A percentile compares a stretch with the other conserved stretches of the same genome.
Evolutionary conservation across 768 basidiomycete genomes (phyloP).

Genomic region (Coprinopsis strossmayeri): DNA sequence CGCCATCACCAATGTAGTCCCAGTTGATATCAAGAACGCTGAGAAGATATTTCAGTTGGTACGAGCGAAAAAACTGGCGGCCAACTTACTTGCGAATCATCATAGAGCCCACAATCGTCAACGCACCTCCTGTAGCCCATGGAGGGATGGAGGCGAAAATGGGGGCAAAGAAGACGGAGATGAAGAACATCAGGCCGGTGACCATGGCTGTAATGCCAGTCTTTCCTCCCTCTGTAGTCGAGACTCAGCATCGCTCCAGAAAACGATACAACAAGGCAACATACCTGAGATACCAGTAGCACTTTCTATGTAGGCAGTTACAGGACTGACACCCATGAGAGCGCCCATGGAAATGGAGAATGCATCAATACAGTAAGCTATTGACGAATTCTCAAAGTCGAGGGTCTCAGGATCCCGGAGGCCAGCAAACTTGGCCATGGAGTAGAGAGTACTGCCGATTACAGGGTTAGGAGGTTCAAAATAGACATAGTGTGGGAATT

Average conservation of each 20-base stretch:
- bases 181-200: slow-evolving; percentile 70
- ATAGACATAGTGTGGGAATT: no score
- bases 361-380: slow-evolving; percentile 80
- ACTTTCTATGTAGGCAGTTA: slow-evolving; percentile 78
- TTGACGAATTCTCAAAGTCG: slow-evolving; percentile 79
- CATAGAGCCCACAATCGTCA: slow-evolving; percentile 80
- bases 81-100: slow-evolving; percentile 76
- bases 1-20: slow-evolving; percentile 82
- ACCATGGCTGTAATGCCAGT: slow-evolving; percentile 77
- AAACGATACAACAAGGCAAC: slow-evolving; percentile 13
- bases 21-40: slow-evolving; percentile 84
- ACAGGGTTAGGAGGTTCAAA: no score
- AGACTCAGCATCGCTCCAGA: not conserved
- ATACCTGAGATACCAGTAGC: slow-evolving; percentile 72
- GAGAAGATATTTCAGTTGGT: slow-evolving; percentile 2
- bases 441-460: slow-evolving; percentile 79
- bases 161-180: slow-evolving; percentile 83
- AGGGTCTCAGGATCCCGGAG: slow-evolving; percentile 77
- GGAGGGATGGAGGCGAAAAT: slow-evolving; percentile 83
- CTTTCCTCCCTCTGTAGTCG: slow-evolving; percentile 67
- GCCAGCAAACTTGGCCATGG: slow-evolving; percentile 90
- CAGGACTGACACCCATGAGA: slow-evolving; percentile 73
- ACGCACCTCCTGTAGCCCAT: slow-evolving; percentile 84
- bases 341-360: slow-evolving; percentile 79
- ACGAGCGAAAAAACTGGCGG: not conserved